phyloP scores from a whole-genome alignment of 345 rosid species.

The Salix viminalis region DNA sequence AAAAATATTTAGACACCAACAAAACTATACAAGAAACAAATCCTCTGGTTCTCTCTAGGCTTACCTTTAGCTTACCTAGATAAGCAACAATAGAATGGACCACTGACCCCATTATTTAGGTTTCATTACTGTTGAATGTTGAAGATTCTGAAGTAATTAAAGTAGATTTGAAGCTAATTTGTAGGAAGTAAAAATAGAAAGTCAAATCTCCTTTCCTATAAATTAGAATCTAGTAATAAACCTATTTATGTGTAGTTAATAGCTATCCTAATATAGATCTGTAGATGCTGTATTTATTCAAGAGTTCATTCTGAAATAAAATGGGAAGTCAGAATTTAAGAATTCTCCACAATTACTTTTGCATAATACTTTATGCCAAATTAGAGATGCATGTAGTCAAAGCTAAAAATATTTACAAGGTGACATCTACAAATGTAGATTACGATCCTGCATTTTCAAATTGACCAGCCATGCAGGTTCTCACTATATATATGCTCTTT shows the following conservation, averaged over 20 bases:
- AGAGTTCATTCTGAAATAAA: no score
- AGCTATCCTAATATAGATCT: no score
- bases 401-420: background rate
- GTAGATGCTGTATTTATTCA: no score
- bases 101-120: background rate
- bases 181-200: no score
- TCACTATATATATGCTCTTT: background rate
- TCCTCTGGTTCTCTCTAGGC: background rate
- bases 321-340: no score
- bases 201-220: no score
- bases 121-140: no score
- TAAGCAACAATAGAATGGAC: background rate
- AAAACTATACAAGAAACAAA: background rate
- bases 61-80: background rate
- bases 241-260: no score
- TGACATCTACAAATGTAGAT: background rate
- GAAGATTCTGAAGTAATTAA: no score
- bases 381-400: background rate
- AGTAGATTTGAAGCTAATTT: no score
- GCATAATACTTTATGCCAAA: background rate
- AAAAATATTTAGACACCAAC: background rate
- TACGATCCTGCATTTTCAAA: background rate
- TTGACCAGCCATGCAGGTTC: background rate
- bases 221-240: no score
- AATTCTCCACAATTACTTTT: background rate